phyloP scores from a whole-genome alignment of 371 early-diverging fungal genomes.

The Entomophthora muscae region DNA sequence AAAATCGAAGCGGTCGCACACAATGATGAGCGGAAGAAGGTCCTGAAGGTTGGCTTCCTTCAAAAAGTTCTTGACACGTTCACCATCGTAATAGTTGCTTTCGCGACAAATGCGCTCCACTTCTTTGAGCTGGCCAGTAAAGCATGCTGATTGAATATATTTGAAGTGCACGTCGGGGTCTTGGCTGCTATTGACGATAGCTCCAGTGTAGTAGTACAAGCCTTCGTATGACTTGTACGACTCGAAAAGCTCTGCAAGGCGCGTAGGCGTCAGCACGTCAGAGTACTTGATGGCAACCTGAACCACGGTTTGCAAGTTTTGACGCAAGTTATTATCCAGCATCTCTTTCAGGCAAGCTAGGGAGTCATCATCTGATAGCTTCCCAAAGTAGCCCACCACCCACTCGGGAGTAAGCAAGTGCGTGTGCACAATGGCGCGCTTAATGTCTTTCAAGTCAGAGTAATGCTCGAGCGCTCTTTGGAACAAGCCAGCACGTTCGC shows the following conservation, averaged over 20 bases:
- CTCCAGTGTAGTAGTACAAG: slow-evolving; percentile 81
- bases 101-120: slow-evolving; percentile 95
- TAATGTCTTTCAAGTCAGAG: slow-evolving; percentile 87
- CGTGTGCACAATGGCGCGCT: slow-evolving; percentile 85
- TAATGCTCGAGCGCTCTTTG: slow-evolving; percentile 95
- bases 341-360: slow-evolving; percentile 86
- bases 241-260: slow-evolving; percentile 83
- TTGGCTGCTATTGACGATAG: slow-evolving; percentile 85
- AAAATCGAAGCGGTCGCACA: slow-evolving; percentile 91
- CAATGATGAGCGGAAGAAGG: slow-evolving; percentile 92
- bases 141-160: slow-evolving; percentile 91
- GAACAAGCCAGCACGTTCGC: slow-evolving; percentile 92
- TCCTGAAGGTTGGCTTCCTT: slow-evolving; percentile 89
- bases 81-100: slow-evolving; percentile 86
- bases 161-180: slow-evolving; percentile 92
- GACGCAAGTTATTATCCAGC: slow-evolving; percentile 62
- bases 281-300: slow-evolving; percentile 93
- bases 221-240: slow-evolving; percentile 80
- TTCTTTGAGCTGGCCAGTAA: slow-evolving; percentile 88
- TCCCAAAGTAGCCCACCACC: slow-evolving; percentile 82
- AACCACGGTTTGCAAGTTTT: slow-evolving; percentile 86
- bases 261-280: slow-evolving; percentile 73
- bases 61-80: slow-evolving; percentile 93
- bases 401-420: slow-evolving; percentile 69
- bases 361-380: slow-evolving; percentile 82